Evolutionary conservation across 108 stramenopile species (phyloP), one percentile per base, ranked within the genome.

Genomic region (Schizochytrium sp.): DNA sequence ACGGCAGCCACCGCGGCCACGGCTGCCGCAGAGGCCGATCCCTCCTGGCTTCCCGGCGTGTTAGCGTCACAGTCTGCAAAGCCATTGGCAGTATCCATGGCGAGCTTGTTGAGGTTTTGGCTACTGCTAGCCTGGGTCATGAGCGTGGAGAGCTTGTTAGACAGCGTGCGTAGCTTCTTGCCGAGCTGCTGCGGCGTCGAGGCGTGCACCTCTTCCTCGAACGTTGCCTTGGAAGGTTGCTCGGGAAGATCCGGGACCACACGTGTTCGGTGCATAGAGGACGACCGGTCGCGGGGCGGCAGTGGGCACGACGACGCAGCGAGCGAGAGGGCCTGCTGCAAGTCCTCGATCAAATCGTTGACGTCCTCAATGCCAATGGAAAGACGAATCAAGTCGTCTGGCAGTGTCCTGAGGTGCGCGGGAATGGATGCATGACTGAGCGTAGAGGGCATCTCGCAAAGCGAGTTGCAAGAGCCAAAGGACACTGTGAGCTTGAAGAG

Each of bases 401-500:
- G 92, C 60, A 93, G 90, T 58, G 88, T 92, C 5, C 89, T 29
- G 14, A 89, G 71, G 60, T 92, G 92, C 5, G 90, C 91, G 14
- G 93, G 92, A 57, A 93, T 91, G 69, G 92, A 91, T 14, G 93
- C 92, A 72, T 93, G 93, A 34, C 58, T 59, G 91, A 93, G 92
- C 63, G 89, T 89, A 8, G 87, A 91, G 34, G 93, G 93, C 72
- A 91, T 58, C 47, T 90, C 92, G 72, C 91, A 90, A 57, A 93
- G 90, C 43, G 91, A 92, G 89, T 92, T 90, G 23, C 92, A 92
- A 55, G 91, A 72, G 55, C 93, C 93, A 55, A 93, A 92, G 90
- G 91, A 91, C 44, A 93, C 93, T 3, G 93, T 92, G 88, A 93
- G 90, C 87, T 90, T 91, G 92, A 93, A 93, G 23, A 93, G 88